Evolutionary conservation across 208 protist species (phyloP).

Genomic region (Lotmaria passim): DNA sequence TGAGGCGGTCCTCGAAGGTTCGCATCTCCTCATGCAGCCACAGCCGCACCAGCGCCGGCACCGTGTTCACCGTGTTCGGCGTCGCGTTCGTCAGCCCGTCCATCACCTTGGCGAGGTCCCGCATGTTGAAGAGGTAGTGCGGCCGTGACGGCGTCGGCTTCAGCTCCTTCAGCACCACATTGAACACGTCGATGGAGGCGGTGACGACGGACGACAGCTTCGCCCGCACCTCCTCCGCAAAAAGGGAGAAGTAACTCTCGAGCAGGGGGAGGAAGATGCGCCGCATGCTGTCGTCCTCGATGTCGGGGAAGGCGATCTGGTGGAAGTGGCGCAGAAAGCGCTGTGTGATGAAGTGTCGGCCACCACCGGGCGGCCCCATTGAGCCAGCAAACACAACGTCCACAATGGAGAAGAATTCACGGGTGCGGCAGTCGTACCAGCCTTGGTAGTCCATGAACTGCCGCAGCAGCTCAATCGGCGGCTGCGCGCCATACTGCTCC

Average conservation of each 20-base stretch:
- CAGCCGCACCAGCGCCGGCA: constrained; percentile 79
- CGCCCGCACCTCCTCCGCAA: constrained; percentile 83
- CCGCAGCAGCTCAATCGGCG: constrained; percentile 98
- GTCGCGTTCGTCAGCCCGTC: constrained; percentile 94
- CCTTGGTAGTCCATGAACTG: constrained; percentile 98
- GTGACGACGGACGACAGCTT: constrained; percentile 82
- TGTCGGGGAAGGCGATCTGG: constrained; percentile 96
- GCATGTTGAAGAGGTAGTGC: constrained; percentile 99
- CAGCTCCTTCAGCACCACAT: constrained; percentile 92
- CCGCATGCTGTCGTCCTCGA: constrained; percentile 95
- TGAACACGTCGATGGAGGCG: constrained; percentile 96
- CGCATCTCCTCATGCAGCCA: constrained; percentile 97
- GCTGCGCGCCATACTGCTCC: constrained; percentile 98
- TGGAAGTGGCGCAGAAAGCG: constrained; percentile 99
- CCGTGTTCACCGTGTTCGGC: constrained; percentile 57
- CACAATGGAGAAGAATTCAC: constrained; percentile 95
- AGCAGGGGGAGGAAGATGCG: constrained; percentile 97
- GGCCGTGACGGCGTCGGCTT: constrained; percentile 97
- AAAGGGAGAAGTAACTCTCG: constrained; percentile 90
- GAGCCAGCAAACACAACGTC: constrained; percentile 94
- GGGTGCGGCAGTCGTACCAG: constrained; percentile 97
- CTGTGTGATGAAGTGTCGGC: constrained; percentile 95
- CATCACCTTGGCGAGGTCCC: constrained; percentile 97
- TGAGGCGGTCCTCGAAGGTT: constrained; percentile 96
- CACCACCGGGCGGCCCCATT: constrained; percentile 98